Evolutionary conservation across 2,329 filamentous ascomycete species (phyloP).

Genomic region (Emmonsiellopsis sp.): DNA sequence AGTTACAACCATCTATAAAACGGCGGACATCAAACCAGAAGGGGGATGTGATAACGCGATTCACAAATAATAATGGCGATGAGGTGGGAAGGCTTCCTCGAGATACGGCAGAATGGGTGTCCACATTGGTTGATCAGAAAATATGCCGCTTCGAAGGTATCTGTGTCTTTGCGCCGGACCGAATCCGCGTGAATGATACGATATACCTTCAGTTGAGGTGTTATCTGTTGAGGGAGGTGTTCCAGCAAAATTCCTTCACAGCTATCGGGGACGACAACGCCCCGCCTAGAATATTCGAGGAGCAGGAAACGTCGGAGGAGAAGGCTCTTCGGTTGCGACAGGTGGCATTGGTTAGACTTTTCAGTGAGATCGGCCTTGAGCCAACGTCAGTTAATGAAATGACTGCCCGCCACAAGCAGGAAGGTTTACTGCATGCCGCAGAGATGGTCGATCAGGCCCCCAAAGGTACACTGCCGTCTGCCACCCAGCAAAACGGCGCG

Average conservation of each 20-base stretch:
- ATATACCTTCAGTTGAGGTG: slow-evolving; percentile 82
- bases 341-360: slow-evolving; percentile 76
- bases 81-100: slow-evolving; percentile 83
- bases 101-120: slow-evolving; percentile 84
- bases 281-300: slow-evolving; percentile 65
- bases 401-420: slow-evolving; percentile 68
- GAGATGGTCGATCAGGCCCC: slow-evolving; percentile 71
- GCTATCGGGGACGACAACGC: slow-evolving; percentile 57
- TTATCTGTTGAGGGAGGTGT: slow-evolving; percentile 64
- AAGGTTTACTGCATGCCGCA: slow-evolving; percentile 75
- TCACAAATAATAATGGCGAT: slow-evolving; percentile 67
- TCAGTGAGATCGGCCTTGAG: slow-evolving; percentile 77
- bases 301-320: slow-evolving; percentile 77
- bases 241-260: slow-evolving; percentile 54
- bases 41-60: slow-evolving; percentile 81
- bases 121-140: slow-evolving; percentile 79
- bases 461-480: slow-evolving; percentile 47
- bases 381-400: slow-evolving; percentile 65
- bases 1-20: slow-evolving; percentile 52
- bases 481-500: slow-evolving; percentile 20
- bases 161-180: slow-evolving; percentile 82
- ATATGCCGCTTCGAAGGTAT: slow-evolving; percentile 78
- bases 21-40: slow-evolving; percentile 50
- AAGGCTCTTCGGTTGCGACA: slow-evolving; percentile 74
- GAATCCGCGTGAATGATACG: slow-evolving; percentile 80